Evolutionary conservation across 2,329 filamentous ascomycete genomes (phyloP).

Genomic region (Fusarium chuoi): DNA sequence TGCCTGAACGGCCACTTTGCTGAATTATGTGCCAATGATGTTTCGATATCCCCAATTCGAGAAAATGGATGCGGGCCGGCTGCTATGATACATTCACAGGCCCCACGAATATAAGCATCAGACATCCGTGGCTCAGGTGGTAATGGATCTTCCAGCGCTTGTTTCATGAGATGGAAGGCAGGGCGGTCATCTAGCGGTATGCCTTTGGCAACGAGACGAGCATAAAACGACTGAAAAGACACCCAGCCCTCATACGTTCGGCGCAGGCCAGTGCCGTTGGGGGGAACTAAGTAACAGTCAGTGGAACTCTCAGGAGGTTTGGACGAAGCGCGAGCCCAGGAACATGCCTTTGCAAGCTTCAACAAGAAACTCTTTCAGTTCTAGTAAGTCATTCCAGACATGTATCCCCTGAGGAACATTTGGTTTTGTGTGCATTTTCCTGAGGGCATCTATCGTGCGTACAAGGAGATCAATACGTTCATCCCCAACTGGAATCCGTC

Average conservation of each 20-base stretch:
- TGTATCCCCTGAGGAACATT: neutral
- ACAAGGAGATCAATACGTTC: neutral
- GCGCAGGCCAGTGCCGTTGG: neutral
- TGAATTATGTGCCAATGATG: slow-evolving; percentile 32
- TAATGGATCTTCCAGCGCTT: slow-evolving; percentile 43
- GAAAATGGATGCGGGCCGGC: slow-evolving; percentile 43
- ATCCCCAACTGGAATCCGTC: neutral
- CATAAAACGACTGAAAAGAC: slow-evolving; percentile 49
- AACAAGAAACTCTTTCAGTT: neutral
- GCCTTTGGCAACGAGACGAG: slow-evolving; percentile 41
- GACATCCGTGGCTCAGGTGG: slow-evolving; percentile 15
- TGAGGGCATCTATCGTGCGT: neutral
- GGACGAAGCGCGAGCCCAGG: neutral
- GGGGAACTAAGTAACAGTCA: neutral
- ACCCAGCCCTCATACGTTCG: slow-evolving; percentile 39
- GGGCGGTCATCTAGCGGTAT: slow-evolving; percentile 42
- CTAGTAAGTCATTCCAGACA: neutral
- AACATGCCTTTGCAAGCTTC: neutral
- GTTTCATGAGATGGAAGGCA: slow-evolving; percentile 47
- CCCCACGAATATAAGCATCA: slow-evolving; percentile 37
- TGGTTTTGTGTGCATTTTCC: neutral
- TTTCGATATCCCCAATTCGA: neutral
- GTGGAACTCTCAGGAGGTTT: neutral
- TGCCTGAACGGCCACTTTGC: slow-evolving; percentile 10
- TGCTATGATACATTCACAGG: slow-evolving; percentile 46